Base-by-base conservation (phyloP, 495 filamentous ascomycete species). In the Hypoxylon fragiforme region DNA sequence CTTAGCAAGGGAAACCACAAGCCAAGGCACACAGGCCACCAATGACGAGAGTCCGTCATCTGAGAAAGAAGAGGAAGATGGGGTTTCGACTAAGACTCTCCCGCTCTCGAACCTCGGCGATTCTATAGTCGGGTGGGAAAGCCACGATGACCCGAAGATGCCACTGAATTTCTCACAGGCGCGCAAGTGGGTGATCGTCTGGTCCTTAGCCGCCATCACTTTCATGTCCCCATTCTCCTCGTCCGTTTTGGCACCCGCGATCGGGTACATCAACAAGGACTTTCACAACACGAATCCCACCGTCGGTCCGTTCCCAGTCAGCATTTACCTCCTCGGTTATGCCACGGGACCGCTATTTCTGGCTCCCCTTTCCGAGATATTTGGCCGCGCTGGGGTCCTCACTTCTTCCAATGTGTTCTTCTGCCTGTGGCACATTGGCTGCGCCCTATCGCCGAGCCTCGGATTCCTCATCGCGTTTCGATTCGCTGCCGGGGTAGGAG, bases 301-400 rank as follows among this genome's bases (percentile, higher is more conserved):
- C 4, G 48, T 61, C 9, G 64, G 60, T 0, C 52, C 64, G 6
- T 44, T 67, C 16, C 64, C 74, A 4, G 73, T 77, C 19, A 75
- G 71, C 50, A 71, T 76, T 9, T 77, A 74, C 48, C 41, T 77
- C 14, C 54, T 77, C 0, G 75, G 75, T 12, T 76, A 74, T 40
- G 69, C 65, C 5, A 65, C 75, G 11, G 75, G 75, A 1, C 75
- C 75, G 4, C 44, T 77, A 8, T 60, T 67, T 18, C n/a, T 67
- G 8, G 85, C 84, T 0, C 89, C 89, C 0, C 68, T 92, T 5
- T 85, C 80, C 8, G 88, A 94, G 65, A 83, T 91, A 12, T 90
- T 88, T 52, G 89, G 89, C 0, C 77, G 89, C 2, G 70, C 79
- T 0, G 72, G 76, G 4, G 77, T 91, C 8, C 70, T 90, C 16